A percentile compares a stretch with the other conserved stretches of the same genome.
Conservation (phyloP, 352 stramenopile genomes). For the Plasmopara halstedii region DNA sequence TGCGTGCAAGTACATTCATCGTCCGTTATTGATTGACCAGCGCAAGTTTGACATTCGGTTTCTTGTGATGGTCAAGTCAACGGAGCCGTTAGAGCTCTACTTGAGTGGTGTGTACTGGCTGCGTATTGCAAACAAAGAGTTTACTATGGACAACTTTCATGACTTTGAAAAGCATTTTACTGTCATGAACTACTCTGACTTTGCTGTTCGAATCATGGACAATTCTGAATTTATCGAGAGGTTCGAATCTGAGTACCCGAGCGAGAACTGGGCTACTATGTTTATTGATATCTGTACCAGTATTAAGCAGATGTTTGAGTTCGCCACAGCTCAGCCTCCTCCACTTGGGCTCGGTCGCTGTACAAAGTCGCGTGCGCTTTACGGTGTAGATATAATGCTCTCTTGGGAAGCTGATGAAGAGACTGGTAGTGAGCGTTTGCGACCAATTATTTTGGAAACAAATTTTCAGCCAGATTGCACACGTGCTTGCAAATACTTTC, state of each 20-base stretch:
- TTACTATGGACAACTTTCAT: constrained; percentile 48
- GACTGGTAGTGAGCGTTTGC: constrained; percentile 30
- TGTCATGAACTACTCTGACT: constrained; percentile 56
- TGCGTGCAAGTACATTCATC: constrained; percentile 49
- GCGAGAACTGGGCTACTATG: constrained; percentile 35
- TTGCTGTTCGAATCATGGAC: constrained; percentile 43
- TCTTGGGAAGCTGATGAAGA: constrained; percentile 30
- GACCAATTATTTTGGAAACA: constrained; percentile 40
- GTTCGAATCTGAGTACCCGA: constrained; percentile 45
- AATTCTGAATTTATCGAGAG: constrained; percentile 38
- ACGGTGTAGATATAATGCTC: constrained; percentile 51
- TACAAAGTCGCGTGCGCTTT: constrained; percentile 43
- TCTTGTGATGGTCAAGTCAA: constrained; percentile 49
- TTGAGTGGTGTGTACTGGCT: constrained; percentile 46
- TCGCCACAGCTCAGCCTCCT: constrained; percentile 30
- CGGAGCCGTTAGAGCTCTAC: constrained; percentile 38
- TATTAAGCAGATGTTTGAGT: constrained; percentile 46
- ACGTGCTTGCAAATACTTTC: constrained; percentile 45
- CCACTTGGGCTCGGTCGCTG: constrained; percentile 41
- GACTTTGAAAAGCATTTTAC: constrained; percentile 58
- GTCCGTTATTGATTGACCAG: constrained; percentile 43
- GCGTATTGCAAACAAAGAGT: constrained; percentile 50
- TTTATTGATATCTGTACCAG: constrained; percentile 32
- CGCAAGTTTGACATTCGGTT: constrained; percentile 58
- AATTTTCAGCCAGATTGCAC: constrained; percentile 57